A percentile compares a stretch with the other conserved stretches of the same genome.
Evolutionary conservation across 148 eudicot genomes (phyloP).

Genomic region (Rhododendron henanense): DNA sequence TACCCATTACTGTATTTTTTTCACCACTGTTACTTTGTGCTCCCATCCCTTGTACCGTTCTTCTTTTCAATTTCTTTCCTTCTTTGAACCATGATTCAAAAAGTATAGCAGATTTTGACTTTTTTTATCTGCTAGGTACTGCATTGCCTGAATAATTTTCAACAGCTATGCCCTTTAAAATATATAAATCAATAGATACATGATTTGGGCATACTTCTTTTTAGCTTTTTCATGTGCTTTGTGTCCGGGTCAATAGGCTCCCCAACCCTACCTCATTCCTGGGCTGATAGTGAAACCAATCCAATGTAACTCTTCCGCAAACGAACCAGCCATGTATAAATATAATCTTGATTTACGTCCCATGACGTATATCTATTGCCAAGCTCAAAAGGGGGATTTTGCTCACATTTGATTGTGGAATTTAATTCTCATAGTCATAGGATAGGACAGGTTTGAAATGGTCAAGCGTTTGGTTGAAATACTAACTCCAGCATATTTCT

Average conservation of each 20-base stretch:
- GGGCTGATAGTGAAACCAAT: background rate
- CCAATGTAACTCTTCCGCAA: background rate
- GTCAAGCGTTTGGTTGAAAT: background rate
- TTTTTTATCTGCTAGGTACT: background rate
- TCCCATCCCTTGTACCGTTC: slow-evolving; percentile 13
- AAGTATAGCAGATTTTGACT: background rate
- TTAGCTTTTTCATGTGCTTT: background rate
- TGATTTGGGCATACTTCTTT: slow-evolving; percentile 1
- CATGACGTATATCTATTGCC: background rate
- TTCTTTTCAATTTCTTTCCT: slow-evolving; percentile 3
- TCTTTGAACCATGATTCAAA: background rate
- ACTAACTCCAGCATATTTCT: background rate
- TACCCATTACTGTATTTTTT: background rate
- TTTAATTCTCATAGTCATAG: background rate
- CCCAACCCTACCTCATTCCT: background rate
- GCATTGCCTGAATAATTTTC: slow-evolving; percentile 8
- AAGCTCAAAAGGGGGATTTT: background rate
- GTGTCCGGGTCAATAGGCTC: background rate
- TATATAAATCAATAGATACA: background rate
- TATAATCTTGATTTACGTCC: background rate
- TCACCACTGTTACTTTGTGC: slow-evolving; percentile 7
- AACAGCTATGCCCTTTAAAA: background rate
- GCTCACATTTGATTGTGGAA: background rate
- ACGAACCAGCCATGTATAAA: background rate
- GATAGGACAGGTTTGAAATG: background rate